phyloP scores from a whole-genome alignment of 805 yeast genomes.

The Candida manassasensis region DNA sequence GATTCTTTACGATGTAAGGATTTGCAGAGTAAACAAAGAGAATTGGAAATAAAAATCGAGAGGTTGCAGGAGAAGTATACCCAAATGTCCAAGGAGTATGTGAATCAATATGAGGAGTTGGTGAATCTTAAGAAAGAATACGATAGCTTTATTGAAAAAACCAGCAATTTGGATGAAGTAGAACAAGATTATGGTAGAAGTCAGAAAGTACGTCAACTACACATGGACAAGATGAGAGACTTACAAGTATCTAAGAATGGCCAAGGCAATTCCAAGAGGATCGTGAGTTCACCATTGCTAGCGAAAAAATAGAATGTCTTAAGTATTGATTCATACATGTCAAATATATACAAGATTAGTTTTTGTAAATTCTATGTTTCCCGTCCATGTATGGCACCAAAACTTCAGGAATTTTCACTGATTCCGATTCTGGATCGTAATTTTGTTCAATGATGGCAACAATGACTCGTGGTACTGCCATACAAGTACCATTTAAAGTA shows the following conservation, averaged over 20 bases:
- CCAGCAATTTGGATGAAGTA: not conserved
- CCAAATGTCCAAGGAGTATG: conserved; percentile 17
- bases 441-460: conserved; percentile 86
- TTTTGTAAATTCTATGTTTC: conserved; percentile 27
- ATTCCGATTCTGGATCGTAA: conserved; percentile 54
- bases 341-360: conserved; percentile 8
- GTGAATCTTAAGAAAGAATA: conserved; percentile 18
- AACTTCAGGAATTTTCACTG: conserved; percentile 62
- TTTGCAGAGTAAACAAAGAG: not conserved
- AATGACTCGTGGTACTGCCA: conserved; percentile 90
- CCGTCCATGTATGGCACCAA: conserved; percentile 72
- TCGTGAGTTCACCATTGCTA: conserved; percentile 24
- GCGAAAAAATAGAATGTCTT: conserved; percentile 6
- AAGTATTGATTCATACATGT: not conserved
- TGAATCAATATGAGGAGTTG: conserved; percentile 20
- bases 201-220: conserved; percentile 10
- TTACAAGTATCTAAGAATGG: conserved; percentile 2
- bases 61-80: conserved; percentile 17
- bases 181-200: not conserved
- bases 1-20: conserved; percentile 1
- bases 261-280: conserved; percentile 15
- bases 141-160: conserved; percentile 14
- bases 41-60: conserved; percentile 5
- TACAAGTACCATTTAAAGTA: conserved; percentile 91
- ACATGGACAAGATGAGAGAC: conserved; percentile 7